Evolutionary conservation across 306 rosid species (phyloP).

Genomic region (Abrus pulchellus): DNA sequence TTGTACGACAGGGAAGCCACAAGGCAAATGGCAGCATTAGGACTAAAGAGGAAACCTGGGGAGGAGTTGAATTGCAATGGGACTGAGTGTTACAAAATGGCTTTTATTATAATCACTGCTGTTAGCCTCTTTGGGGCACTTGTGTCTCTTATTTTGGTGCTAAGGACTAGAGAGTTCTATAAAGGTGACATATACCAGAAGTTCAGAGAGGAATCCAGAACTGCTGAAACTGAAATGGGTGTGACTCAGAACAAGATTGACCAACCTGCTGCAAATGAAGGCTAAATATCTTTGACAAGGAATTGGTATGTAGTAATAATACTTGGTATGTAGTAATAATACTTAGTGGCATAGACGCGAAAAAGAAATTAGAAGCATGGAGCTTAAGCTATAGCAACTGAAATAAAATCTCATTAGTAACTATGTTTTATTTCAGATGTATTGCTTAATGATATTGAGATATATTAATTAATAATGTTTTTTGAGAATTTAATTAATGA

Average conservation of each 20-base stretch:
- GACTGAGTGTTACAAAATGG: slow-evolving; percentile 51
- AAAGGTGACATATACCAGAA: slow-evolving; percentile 60
- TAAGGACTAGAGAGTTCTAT: slow-evolving; percentile 62
- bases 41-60: slow-evolving; percentile 48
- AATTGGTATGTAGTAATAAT: neutral
- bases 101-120: slow-evolving; percentile 58
- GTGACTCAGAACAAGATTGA: slow-evolving; percentile 28
- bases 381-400: neutral
- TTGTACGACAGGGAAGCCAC: slow-evolving; percentile 58
- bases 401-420: too few relatives aligned
- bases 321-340: neutral
- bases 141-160: slow-evolving; percentile 58
- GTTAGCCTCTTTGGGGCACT: slow-evolving; percentile 58
- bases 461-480: too few relatives aligned
- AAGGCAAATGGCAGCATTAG: slow-evolving; percentile 49
- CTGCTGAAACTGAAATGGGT: slow-evolving; percentile 42
- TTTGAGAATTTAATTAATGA: too few relatives aligned
- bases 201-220: slow-evolving; percentile 50
- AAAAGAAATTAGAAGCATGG: neutral
- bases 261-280: slow-evolving; percentile 8
- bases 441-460: too few relatives aligned
- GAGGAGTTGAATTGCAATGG: slow-evolving; percentile 61
- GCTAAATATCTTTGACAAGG: neutral
- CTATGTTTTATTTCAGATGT: too few relatives aligned
- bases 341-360: neutral